Percentiles rank a stretch among this genome's conserved stretches.
These are phyloP conservation scores for Venturia aucupariae DNA, from an alignment of 2,329 filamentous ascomycete genomes.

Conservation along the genomic window DNA sequence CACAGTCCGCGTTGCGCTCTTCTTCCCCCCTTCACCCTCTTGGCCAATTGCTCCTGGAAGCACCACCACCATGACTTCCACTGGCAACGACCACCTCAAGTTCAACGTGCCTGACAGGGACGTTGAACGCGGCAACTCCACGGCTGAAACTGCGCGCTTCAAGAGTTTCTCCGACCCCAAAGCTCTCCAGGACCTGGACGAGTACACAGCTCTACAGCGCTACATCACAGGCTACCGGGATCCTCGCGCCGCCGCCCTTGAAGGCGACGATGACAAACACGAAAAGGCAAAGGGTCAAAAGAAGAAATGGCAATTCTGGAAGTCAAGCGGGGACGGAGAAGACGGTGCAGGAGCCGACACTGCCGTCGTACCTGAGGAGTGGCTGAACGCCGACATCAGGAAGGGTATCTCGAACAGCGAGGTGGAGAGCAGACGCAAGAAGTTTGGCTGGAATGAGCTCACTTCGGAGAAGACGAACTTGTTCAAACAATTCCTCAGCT, in stretches of 20 bases:
- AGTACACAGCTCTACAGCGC: slow-evolving; percentile 56
- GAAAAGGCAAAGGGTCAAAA: slow-evolving; percentile 35
- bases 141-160: not conserved
- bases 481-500: slow-evolving; percentile 64
- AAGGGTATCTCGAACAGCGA: slow-evolving; percentile 51
- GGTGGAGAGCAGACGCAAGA: slow-evolving; percentile 56
- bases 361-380: slow-evolving; percentile 51
- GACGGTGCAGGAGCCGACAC: slow-evolving; percentile 26
- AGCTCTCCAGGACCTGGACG: slow-evolving; percentile 39
- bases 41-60: not conserved
- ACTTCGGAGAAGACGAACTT: slow-evolving; percentile 66
- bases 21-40: not conserved
- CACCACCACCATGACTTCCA: not conserved
- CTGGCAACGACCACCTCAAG: slow-evolving; percentile 2
- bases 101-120: not conserved
- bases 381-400: slow-evolving; percentile 59
- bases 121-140: slow-evolving; percentile 3
- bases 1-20: not conserved
- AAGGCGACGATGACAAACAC: slow-evolving; percentile 30
- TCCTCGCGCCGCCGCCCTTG: slow-evolving; percentile 41
- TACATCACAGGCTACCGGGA: slow-evolving; percentile 60
- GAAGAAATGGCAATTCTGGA: slow-evolving; percentile 51
- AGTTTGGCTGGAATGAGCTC: slow-evolving; percentile 62
- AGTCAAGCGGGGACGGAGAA: slow-evolving; percentile 24
- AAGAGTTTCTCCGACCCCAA: slow-evolving; percentile 7